phyloP scores from a whole-genome alignment of 1,139 yeast genomes.

The Kodamaea sp. region DNA sequence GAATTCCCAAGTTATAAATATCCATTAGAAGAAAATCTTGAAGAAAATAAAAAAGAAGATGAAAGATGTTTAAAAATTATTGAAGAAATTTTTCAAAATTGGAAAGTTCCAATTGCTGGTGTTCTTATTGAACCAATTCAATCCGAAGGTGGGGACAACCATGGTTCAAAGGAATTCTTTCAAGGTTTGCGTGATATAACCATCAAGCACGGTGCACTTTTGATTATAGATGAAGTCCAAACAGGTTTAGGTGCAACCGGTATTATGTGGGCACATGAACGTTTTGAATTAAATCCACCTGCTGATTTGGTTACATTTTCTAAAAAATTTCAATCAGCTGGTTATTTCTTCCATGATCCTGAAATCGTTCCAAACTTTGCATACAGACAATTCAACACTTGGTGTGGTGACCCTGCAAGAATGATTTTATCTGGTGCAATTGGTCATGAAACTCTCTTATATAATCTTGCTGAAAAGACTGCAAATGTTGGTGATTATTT shows the following conservation, averaged over 20 bases:
- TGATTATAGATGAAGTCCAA: conserved; percentile 82
- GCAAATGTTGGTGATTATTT: conserved; percentile 62
- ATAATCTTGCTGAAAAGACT: conserved; percentile 55
- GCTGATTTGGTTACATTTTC: conserved; percentile 84
- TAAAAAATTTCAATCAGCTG: conserved; percentile 84
- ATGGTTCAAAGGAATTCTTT: conserved; percentile 70
- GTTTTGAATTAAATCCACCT: conserved; percentile 66
- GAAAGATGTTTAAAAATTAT: conserved; percentile 58
- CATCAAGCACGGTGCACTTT: conserved; percentile 58
- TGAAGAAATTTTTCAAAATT: conserved; percentile 52
- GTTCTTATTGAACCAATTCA: conserved; percentile 77
- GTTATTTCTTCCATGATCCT: conserved; percentile 72
- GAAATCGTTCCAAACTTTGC: conserved; percentile 67
- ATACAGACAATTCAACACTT: conserved; percentile 84
- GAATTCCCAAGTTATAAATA: conserved; percentile 72
- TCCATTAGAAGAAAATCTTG: conserved; percentile 58
- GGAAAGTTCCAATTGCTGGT: conserved; percentile 71
- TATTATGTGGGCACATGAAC: conserved; percentile 82
- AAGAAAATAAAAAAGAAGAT: conserved; percentile 61
- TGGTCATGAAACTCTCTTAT: conserved; percentile 56
- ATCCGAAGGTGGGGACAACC: conserved; percentile 88
- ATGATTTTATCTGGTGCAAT: conserved; percentile 70
- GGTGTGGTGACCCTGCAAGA: conserved; percentile 89
- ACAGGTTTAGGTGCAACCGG: conserved; percentile 90
- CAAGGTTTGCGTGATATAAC: conserved; percentile 74